Evolutionary conservation across 169 alveolate genomes (phyloP).

Genomic region (Eimeria praecox): DNA sequence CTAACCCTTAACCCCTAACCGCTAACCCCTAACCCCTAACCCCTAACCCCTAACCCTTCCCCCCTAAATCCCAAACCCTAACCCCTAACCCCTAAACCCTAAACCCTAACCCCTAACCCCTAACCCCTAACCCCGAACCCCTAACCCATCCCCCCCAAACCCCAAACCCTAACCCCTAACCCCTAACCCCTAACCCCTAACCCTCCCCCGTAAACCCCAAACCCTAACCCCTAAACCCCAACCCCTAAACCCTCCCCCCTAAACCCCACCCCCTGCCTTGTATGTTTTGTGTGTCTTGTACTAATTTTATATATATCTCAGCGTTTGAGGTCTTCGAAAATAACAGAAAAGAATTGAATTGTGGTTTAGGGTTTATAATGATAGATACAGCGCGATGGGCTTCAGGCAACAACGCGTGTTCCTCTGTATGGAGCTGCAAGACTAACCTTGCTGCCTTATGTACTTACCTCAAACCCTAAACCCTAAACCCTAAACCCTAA

Average conservation of each 20-base stretch:
- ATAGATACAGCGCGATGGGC: slow-evolving; percentile 48
- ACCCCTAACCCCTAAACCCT: no score
- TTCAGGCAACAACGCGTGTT: slow-evolving; percentile 14
- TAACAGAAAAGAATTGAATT: not conserved
- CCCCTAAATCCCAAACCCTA: no score
- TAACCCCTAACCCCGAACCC: slow-evolving; percentile 43
- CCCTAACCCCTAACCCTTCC: no score
- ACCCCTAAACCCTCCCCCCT: no score
- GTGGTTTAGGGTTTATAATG: slow-evolving; percentile 7
- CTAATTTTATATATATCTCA: not conserved
- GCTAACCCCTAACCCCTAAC: no score
- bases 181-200: no score
- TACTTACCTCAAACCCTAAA: slow-evolving; percentile 12
- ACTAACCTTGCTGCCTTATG: not conserved
- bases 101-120: slow-evolving; percentile 46
- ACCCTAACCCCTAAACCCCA: slow-evolving; percentile 54
- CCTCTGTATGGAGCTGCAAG: slow-evolving; percentile 36
- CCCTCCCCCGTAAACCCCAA: slow-evolving; percentile 46
- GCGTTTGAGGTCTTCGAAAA: slow-evolving; percentile 24
- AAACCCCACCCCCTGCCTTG: no score
- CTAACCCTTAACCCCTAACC: slow-evolving; percentile 8
- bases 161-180: no score
- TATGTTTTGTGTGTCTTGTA: no score
- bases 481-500: slow-evolving; percentile 47
- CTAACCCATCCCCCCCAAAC: no score